Evolutionary conservation across 2,329 filamentous ascomycete genomes (phyloP).

Genomic region (Lojkania enalia): DNA sequence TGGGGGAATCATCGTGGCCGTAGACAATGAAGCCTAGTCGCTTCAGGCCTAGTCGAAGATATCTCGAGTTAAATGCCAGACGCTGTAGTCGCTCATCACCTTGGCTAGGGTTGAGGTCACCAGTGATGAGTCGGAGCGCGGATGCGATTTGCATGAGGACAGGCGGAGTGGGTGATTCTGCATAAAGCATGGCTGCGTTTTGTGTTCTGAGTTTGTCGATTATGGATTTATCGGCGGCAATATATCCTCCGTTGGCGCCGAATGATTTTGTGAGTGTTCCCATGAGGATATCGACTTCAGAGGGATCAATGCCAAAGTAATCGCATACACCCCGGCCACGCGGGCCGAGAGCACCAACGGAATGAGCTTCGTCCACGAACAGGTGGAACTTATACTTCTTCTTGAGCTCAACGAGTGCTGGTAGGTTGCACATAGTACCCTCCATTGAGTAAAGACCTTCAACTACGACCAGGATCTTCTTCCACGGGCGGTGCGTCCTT

Average conservation of each 20-base stretch:
- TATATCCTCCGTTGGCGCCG: conserved; percentile 94
- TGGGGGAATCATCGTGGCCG: conserved; percentile 96
- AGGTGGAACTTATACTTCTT: conserved; percentile 96
- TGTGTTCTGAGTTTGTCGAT: conserved; percentile 87
- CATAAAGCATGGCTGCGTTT: conserved; percentile 84
- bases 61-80: conserved; percentile 96
- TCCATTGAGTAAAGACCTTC: conserved; percentile 99
- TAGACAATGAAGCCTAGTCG: conserved; percentile 95
- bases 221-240: conserved; percentile 84
- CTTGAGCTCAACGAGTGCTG: conserved; percentile 83
- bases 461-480: conserved; percentile 95
- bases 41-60: conserved; percentile 96
- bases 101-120: conserved; percentile 85
- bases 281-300: conserved; percentile 94
- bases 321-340: conserved; percentile 91
- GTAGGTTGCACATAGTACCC: conserved; percentile 97
- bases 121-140: conserved; percentile 84
- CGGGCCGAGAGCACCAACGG: conserved; percentile 88
- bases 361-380: conserved; percentile 96
- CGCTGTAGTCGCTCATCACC: conserved; percentile 94
- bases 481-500: conserved; percentile 97
- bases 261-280: conserved; percentile 98
- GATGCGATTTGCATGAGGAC: conserved; percentile 90
- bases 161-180: conserved; percentile 83
- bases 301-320: conserved; percentile 89